Evolutionary conservation across 176 grass and related monocot genomes (phyloP).

Genomic region (Stipa capillata): DNA sequence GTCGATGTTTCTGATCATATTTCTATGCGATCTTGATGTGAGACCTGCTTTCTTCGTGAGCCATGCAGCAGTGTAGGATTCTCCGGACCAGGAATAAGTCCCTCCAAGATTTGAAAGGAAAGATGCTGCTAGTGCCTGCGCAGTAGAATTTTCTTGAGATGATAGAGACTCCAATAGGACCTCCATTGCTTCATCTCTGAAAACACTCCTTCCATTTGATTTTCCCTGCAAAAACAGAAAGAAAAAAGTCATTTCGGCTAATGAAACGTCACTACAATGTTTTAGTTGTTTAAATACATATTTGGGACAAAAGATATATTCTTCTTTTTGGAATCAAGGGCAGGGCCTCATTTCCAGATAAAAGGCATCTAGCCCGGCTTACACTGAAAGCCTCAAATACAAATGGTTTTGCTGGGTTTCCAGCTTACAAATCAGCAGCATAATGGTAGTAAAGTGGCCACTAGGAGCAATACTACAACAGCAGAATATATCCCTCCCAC

Average conservation of each 20-base stretch:
- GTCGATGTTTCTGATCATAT: conserved; percentile 76
- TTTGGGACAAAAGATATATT: background rate
- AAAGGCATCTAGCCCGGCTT: too few species aligned
- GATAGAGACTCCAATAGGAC: conserved; percentile 62
- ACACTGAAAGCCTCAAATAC: too few species aligned
- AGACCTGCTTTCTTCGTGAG: conserved; percentile 82
- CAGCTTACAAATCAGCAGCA: too few species aligned
- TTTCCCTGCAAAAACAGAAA: conserved; percentile 36
- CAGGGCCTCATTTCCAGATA: too few species aligned
- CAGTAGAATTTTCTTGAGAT: conserved; percentile 47
- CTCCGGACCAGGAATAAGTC: conserved; percentile 91
- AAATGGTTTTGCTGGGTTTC: too few species aligned
- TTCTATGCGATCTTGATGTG: conserved; percentile 58
- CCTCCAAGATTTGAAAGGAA: conserved; percentile 84
- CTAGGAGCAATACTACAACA: too few species aligned
- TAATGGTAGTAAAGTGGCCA: too few species aligned
- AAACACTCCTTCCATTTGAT: conserved; percentile 50
- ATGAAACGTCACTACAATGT: background rate
- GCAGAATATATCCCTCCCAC: too few species aligned
- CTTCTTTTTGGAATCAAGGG: background rate
- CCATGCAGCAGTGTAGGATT: conserved; percentile 72
- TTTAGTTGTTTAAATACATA: background rate
- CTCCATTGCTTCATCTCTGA: conserved; percentile 77
- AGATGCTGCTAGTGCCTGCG: conserved; percentile 63
- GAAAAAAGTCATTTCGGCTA: background rate